A percentile compares a stretch with the other conserved stretches of the same genome.
phyloP scores from a whole-genome alignment of 2,329 filamentous ascomycete genomes.

The Colletotrichum viniferum region DNA sequence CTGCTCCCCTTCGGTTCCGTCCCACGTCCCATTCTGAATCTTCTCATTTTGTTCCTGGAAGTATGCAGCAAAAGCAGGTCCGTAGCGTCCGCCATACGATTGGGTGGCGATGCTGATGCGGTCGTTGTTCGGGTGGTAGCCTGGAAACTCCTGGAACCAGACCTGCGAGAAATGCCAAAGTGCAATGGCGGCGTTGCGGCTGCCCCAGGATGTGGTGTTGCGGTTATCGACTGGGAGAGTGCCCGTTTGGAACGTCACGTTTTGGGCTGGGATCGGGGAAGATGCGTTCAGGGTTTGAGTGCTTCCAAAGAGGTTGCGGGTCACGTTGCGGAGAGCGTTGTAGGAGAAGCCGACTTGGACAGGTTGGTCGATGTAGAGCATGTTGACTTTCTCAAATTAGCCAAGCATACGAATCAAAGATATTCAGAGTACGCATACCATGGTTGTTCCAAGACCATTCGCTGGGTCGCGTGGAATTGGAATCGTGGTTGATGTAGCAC shows the following conservation, averaged over 20 bases:
- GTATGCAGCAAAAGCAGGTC: conserved; percentile 59
- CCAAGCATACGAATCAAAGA: too few species aligned
- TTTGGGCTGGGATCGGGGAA: conserved; percentile 32
- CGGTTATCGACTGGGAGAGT: conserved; percentile 33
- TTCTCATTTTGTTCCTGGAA: conserved; percentile 60
- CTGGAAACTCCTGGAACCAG: conserved; percentile 68
- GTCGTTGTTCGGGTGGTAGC: conserved; percentile 59
- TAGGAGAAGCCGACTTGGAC: conserved; percentile 26
- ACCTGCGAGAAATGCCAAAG: conserved; percentile 34
- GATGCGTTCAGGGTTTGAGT: conserved; percentile 15
- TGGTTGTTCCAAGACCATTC: conserved; percentile 66
- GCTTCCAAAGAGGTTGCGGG: conserved; percentile 14
- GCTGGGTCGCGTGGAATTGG: conserved; percentile 53
- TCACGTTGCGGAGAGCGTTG: conserved; percentile 24
- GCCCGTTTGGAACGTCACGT: conserved; percentile 40
- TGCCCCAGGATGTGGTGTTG: conserved; percentile 43
- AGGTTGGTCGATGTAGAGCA: conserved; percentile 27
- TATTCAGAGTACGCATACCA: conserved; percentile 22
- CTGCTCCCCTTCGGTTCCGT: conserved; percentile 37
- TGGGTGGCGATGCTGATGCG: conserved; percentile 56
- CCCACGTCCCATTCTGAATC: conserved; percentile 45
- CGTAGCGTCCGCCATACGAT: conserved; percentile 64
- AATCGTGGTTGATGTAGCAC: conserved; percentile 56
- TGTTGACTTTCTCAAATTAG: conserved; percentile 16
- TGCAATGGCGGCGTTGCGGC: conserved; percentile 34